Conservation (phyloP, 352 stramenopile genomes). For the Globisporangium acanthophoron region DNA sequence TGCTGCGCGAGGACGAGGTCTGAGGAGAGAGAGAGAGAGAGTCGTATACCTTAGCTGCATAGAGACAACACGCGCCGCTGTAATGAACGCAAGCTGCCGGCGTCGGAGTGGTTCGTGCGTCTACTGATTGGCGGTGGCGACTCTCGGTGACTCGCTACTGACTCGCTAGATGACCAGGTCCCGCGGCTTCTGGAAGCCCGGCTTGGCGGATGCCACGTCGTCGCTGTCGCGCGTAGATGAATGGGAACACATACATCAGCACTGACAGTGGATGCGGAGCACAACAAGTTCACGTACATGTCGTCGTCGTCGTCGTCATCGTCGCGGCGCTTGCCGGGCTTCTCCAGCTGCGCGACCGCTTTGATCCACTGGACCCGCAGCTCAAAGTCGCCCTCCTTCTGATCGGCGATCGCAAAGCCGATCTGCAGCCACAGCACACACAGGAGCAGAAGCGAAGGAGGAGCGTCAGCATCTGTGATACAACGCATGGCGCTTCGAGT, state of each 20-base stretch:
- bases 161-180: constrained; percentile 60
- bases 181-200: constrained; percentile 48
- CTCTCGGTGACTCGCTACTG: not conserved
- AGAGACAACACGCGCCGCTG: too few species aligned
- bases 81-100: too few species aligned
- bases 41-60: not conserved
- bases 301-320: constrained; percentile 19
- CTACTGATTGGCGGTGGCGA: not conserved
- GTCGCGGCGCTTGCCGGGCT: constrained; percentile 15
- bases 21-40: constrained; percentile 26
- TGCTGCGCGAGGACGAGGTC: constrained; percentile 89
- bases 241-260: not conserved
- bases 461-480: not conserved
- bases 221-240: constrained; percentile 15
- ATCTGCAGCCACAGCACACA: constrained; percentile 32
- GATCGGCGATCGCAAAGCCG: constrained; percentile 79
- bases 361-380: constrained; percentile 86
- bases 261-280: not conserved
- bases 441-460: not conserved
- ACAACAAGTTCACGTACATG: not conserved
- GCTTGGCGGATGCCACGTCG: constrained; percentile 23
- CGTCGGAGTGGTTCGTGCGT: not conserved
- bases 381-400: constrained; percentile 84
- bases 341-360: constrained; percentile 59
- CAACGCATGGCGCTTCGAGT: not conserved